Conservation (phyloP, 441 rosid genomes). For the Populus hybrid region DNA sequence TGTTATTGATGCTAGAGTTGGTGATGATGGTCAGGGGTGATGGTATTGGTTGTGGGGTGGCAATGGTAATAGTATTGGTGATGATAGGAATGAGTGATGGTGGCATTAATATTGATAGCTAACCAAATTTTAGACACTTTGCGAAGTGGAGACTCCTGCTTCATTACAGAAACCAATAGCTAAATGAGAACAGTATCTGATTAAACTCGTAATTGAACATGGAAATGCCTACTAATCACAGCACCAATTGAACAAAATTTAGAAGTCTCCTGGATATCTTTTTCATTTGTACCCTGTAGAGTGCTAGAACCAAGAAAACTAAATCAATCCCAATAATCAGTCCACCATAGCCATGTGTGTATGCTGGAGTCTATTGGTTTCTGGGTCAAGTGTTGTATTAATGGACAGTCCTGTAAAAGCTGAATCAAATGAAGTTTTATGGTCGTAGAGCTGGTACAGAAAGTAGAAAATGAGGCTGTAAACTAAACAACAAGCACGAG, state of each 20-base stretch:
- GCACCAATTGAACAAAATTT: too few species aligned
- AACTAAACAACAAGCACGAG: neutral
- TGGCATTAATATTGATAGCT: neutral
- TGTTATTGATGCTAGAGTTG: too few species aligned
- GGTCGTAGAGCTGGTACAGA: neutral
- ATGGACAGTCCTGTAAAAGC: neutral
- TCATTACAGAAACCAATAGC: too few species aligned
- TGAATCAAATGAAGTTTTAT: neutral
- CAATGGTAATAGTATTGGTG: neutral
- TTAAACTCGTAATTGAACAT: neutral
- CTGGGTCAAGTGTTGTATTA: neutral
- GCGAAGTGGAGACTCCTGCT: neutral
- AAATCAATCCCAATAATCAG: neutral
- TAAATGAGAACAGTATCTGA: neutral
- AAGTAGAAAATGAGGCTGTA: neutral
- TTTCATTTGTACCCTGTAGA: neutral
- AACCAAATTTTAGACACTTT: neutral
- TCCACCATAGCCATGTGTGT: neutral
- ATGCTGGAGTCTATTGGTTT: neutral
- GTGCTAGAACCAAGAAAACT: neutral
- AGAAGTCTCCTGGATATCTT: neutral
- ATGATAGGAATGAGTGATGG: neutral
- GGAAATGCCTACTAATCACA: neutral
- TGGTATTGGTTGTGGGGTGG: neutral
- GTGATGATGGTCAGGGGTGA: neutral